Percentiles rank a stretch among this genome's conserved stretches.
phyloP scores from a whole-genome alignment of 129 eudicot genomes.

The Flaveria sonorensis region DNA sequence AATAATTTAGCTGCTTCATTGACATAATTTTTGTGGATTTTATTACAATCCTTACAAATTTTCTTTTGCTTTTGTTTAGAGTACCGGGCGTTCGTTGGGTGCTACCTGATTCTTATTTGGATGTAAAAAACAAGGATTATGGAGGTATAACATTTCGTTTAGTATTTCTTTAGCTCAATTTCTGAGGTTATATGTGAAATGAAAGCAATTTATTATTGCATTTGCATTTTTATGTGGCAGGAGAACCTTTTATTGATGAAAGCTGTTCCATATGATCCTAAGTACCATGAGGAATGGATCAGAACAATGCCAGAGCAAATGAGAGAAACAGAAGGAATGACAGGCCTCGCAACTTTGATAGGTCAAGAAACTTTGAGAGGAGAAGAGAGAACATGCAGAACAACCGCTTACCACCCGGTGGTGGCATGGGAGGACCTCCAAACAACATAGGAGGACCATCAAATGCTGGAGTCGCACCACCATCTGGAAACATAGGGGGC shows the following conservation, averaged over 20 bases:
- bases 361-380: constrained; percentile 82
- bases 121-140: constrained; percentile 87
- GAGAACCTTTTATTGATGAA: constrained; percentile 90
- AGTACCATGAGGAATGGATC: constrained; percentile 98
- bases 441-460: constrained; percentile 42
- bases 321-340: constrained; percentile 93
- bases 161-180: constrained; percentile 18
- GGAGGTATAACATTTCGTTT: constrained; percentile 59
- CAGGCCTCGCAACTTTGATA: constrained; percentile 82
- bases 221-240: constrained; percentile 36
- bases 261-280: constrained; percentile 95
- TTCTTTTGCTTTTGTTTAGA: constrained; percentile 40
- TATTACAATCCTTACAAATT: not conserved
- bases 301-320: constrained; percentile 81
- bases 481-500: constrained; percentile 41
- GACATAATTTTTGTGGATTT: not conserved
- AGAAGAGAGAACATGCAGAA: constrained; percentile 61
- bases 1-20: not conserved
- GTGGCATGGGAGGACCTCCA: constrained; percentile 38
- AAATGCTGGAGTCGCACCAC: constrained; percentile 38
- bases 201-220: not conserved
- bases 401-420: constrained; percentile 39
- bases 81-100: constrained; percentile 80
- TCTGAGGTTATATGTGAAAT: not conserved
- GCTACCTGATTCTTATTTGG: constrained; percentile 94